These are phyloP conservation scores for Tilletia walkeri DNA, from an alignment of 1,284 basidiomycete species.

Conservation along the genomic window DNA sequence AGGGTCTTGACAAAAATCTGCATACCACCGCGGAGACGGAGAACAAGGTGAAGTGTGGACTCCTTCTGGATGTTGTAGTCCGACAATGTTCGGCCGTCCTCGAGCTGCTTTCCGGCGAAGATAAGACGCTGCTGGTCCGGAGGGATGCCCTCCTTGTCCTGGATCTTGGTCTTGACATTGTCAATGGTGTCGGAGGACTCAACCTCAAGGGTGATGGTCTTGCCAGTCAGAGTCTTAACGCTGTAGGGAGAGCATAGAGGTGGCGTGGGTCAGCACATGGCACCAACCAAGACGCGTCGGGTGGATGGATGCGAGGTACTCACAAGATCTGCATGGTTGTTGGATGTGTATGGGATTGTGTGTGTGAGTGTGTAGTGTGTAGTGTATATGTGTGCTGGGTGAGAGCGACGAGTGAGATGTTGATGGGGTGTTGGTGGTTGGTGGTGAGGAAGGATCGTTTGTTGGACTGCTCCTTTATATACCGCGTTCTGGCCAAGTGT, in stretches of 20 bases:
- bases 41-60: constrained; percentile 86
- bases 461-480: too few relatives aligned
- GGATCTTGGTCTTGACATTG: constrained; percentile 62
- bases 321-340: constrained; percentile 21
- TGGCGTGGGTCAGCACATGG: neutral
- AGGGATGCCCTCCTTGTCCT: constrained; percentile 69
- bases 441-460: too few relatives aligned
- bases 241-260: neutral
- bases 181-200: constrained; percentile 63
- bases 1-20: constrained; percentile 64
- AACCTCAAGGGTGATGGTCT: constrained; percentile 58
- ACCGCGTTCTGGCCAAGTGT: too few relatives aligned
- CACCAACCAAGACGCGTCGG: neutral
- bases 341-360: neutral
- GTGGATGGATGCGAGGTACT: neutral
- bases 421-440: too few relatives aligned
- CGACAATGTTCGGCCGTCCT: constrained; percentile 57
- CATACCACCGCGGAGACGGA: constrained; percentile 89
- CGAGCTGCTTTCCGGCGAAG: constrained; percentile 95
- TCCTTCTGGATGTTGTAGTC: constrained; percentile 91
- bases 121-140: constrained; percentile 96
- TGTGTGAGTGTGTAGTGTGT: neutral
- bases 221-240: constrained; percentile 46
- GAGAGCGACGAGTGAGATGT: neutral
- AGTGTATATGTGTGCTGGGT: neutral